A percentile compares a stretch with the other conserved stretches of the same genome.
Evolutionary conservation across 1,139 yeast genomes (phyloP).

Genomic region (Pichia sp.): DNA sequence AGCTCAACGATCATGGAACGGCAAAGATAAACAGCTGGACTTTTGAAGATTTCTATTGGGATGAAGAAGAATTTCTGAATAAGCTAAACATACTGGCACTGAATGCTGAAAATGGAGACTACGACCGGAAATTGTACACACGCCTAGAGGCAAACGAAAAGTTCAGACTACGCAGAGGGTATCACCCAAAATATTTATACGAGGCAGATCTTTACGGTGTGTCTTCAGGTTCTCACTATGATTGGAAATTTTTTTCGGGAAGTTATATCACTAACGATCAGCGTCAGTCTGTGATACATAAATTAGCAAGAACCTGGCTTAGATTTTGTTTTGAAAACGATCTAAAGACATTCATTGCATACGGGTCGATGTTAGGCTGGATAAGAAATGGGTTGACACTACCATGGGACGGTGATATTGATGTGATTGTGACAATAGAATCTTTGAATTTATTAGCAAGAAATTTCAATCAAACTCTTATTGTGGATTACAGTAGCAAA

Average conservation of each 20-base stretch:
- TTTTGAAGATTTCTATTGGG: conserved; percentile 28
- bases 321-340: conserved; percentile 43
- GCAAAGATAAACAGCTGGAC: conserved; percentile 18
- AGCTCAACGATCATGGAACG: conserved; percentile 17
- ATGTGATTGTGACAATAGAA: conserved; percentile 48
- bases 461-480: conserved; percentile 45
- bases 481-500: conserved; percentile 39
- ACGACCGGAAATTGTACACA: conserved; percentile 25
- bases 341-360: conserved; percentile 54
- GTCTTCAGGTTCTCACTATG: conserved; percentile 34
- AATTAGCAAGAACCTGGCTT: conserved; percentile 52
- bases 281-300: conserved; percentile 42
- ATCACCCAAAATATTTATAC: conserved; percentile 29
- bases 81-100: conserved; percentile 13
- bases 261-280: conserved; percentile 29
- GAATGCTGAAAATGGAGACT: conserved; percentile 4
- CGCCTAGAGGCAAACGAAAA: conserved; percentile 23
- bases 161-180: conserved; percentile 17
- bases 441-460: conserved; percentile 41
- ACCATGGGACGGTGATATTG: conserved; percentile 65
- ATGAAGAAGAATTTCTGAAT: conserved; percentile 24
- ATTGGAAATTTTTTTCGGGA: conserved; percentile 42
- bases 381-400: conserved; percentile 55
- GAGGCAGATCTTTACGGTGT: conserved; percentile 35
- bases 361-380: conserved; percentile 60